These are phyloP conservation scores for Umbelopsis vinacea DNA, from an alignment of 192 early-diverging fungal species.

Conservation along the genomic window DNA sequence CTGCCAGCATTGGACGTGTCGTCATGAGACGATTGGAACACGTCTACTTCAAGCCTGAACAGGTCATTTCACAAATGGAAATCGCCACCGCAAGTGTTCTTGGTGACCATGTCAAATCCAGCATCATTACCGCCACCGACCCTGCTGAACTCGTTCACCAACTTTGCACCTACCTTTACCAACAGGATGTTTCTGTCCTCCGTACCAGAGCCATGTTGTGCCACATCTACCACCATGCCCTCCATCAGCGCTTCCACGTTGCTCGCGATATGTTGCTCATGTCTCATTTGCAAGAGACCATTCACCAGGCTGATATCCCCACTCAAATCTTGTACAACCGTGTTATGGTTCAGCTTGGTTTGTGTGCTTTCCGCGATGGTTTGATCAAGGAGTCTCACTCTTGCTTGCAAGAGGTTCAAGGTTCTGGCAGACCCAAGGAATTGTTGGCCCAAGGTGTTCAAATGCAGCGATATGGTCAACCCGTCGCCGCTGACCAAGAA, in stretches of 20 bases:
- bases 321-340: slow-evolving; percentile 98
- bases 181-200: slow-evolving; percentile 77
- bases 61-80: slow-evolving; percentile 81
- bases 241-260: slow-evolving; percentile 92
- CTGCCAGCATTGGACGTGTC: slow-evolving; percentile 69
- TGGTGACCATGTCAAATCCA: slow-evolving; percentile 48
- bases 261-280: slow-evolving; percentile 97
- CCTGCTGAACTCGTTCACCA: slow-evolving; percentile 71
- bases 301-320: slow-evolving; percentile 83
- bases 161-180: slow-evolving; percentile 91
- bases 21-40: slow-evolving; percentile 92
- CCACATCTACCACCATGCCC: slow-evolving; percentile 97
- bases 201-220: slow-evolving; percentile 95
- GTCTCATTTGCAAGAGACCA: slow-evolving; percentile 97
- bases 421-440: slow-evolving; percentile 87
- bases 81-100: slow-evolving; percentile 49
- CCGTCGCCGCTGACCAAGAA: slow-evolving; percentile 87
- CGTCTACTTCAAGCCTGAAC: slow-evolving; percentile 96
- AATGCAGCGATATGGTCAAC: slow-evolving; percentile 72
- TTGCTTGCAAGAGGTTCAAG: slow-evolving; percentile 87
- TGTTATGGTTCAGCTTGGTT: slow-evolving; percentile 93
- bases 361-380: slow-evolving; percentile 95
- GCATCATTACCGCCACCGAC: slow-evolving; percentile 52
- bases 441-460: slow-evolving; percentile 85
- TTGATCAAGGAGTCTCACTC: slow-evolving; percentile 88